Base-by-base conservation (phyloP, 805 yeast genomes). In the Scheffersomyces lignosus region DNA sequence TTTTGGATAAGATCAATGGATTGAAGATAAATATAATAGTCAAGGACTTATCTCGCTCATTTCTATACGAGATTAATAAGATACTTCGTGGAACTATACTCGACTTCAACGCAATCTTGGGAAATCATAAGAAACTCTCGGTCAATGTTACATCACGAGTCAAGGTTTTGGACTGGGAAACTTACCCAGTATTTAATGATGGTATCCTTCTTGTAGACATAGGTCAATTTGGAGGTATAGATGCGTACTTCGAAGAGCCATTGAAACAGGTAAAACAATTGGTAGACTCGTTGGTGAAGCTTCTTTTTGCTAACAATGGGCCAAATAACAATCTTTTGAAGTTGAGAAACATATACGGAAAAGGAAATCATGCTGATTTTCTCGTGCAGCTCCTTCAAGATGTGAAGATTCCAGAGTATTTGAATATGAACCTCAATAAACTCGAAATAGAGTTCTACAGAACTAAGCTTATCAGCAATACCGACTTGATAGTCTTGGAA, bases 401-500 rank as follows among this genome's bases (percentile, higher is more conserved):
- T 33, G 51, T 58, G 40, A 59, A 55, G 31, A 33, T 63, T 22
- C 62, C 66, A 1, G 68, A 71, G 17, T 58, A 60, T 18, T 52
- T 69, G 7, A 64, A 64, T 37, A 56, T 54, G 29, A 63, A 33
- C 48, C 60, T 60, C 52, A 58, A 60, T 38, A 55, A 58, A 15
- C 53, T 61, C 16, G 75, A 71, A 47, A 56, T 51, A 27, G 68
- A 65, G 32, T 66, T 66, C 33, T 67, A 64, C 40, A 34, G 41
- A 14, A 41, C 51, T 10, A 62, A 58, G 37, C 60, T 67, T 24
- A 66, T 66, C 8, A 64, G 75, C 31, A 81, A 81, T 40, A 74
- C 80, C 34, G 95, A 91, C 52, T 61, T 90, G 18, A 70, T 91
- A 4, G 81, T 90, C 1, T 52, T 91, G 15, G 98, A 91, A 53